Evolutionary conservation across 2,329 filamentous ascomycete species (phyloP).

Genomic region (Trichoderma sp.): DNA sequence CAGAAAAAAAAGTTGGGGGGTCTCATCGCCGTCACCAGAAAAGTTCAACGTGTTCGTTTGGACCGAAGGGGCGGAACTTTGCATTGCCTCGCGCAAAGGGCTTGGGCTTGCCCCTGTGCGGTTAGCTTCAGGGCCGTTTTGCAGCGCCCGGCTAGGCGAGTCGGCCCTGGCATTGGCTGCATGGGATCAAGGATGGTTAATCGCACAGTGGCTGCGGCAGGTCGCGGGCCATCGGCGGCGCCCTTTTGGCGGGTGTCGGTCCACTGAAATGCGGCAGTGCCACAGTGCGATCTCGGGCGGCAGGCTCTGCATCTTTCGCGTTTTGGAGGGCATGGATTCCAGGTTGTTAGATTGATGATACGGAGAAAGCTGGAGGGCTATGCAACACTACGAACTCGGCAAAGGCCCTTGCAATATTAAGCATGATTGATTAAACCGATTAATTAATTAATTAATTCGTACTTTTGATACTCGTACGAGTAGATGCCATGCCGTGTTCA

Average conservation of each 20-base stretch:
- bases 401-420: neutral
- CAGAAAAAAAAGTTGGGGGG: constrained; percentile 14
- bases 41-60: constrained; percentile 31
- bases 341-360: neutral
- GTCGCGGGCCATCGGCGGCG: constrained; percentile 13
- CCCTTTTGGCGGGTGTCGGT: neutral
- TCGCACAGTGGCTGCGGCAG: neutral
- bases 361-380: neutral
- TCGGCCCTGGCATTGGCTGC: neutral
- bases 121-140: constrained; percentile 22
- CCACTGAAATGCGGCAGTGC: neutral
- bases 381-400: neutral
- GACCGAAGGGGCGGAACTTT: constrained; percentile 20
- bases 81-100: constrained; percentile 13
- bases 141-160: constrained; percentile 6
- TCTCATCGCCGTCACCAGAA: constrained; percentile 18
- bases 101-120: constrained; percentile 19
- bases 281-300: neutral
- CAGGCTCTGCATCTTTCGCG: neutral
- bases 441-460: neutral
- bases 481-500: neutral
- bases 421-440: neutral
- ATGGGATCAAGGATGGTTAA: neutral
- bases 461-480: neutral
- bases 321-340: neutral